These are phyloP conservation scores for Sphenostylis stenocarpa DNA, from an alignment of 306 rosid genomes.

Conservation along the genomic window DNA sequence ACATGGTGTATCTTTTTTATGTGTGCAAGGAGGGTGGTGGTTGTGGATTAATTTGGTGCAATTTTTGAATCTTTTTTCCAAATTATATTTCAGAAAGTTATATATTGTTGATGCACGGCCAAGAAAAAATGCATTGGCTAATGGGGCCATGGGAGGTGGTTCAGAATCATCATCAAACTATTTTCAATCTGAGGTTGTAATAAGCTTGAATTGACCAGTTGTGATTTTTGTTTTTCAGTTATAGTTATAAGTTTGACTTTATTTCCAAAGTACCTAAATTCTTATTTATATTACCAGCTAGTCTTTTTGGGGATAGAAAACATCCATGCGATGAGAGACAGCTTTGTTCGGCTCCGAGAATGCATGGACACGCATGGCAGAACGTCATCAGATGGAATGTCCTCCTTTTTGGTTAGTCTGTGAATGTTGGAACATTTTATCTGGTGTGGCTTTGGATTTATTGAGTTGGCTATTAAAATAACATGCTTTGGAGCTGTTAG, in stretches of 20 bases:
- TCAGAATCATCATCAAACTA: slow-evolving; percentile 96
- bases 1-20: background rate
- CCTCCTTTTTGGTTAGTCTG: slow-evolving; percentile 89
- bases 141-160: slow-evolving; percentile 99
- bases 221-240: slow-evolving; percentile 21
- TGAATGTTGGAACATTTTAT: slow-evolving; percentile 22
- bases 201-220: slow-evolving; percentile 33
- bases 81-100: slow-evolving; percentile 64
- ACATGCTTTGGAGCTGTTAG: slow-evolving; percentile 12
- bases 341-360: slow-evolving; percentile 91
- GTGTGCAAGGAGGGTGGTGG: background rate
- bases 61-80: background rate
- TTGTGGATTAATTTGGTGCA: background rate
- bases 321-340: slow-evolving; percentile 97
- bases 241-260: slow-evolving; percentile 14
- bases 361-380: slow-evolving; percentile 86
- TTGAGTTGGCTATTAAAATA: slow-evolving; percentile 19
- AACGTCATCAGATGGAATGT: slow-evolving; percentile 95
- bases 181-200: slow-evolving; percentile 81
- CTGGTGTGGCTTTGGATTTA: slow-evolving; percentile 21
- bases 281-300: slow-evolving; percentile 48
- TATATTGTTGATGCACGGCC: slow-evolving; percentile 98
- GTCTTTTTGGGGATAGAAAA: slow-evolving; percentile 97
- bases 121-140: slow-evolving; percentile 93
- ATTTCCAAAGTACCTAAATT: slow-evolving; percentile 1